Base-by-base conservation (phyloP, 768 basidiomycete genomes). In the Nidularia sp. region DNA sequence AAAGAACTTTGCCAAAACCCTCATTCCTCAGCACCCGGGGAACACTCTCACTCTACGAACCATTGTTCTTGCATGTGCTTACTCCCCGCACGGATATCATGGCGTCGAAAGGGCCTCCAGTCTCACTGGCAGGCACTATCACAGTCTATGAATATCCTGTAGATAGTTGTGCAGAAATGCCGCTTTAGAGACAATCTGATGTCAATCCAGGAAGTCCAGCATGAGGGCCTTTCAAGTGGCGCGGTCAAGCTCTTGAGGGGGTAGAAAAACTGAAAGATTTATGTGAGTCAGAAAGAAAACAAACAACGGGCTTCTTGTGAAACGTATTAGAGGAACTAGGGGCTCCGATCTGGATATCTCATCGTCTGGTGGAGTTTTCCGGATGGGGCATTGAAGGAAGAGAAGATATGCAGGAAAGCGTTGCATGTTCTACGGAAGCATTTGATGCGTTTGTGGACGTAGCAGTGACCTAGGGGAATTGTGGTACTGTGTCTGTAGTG, bases 161-260 rank as follows among this genome's bases (percentile, higher is more conserved):
- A 68, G 34, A 79, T 59, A 8, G 61, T 64, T 63, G 63, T 13
- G 65, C 57, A 29, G 77, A 76, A 33, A 82, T 64, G 5, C 78
- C 78, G 15, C 59, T 68, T 12, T 72, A 68, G 45, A 79, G 59
- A 6, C 79, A 68, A 57, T 78, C 75, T 61, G 79, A 74, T 1
- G 77, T 73, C 4, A 67, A 60, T 22, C 77, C 5, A 81, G 66
- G 15, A 82, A 67, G 58, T 81, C 80, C 31, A 80, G 70, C 13
- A 82, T 73, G 33, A 79, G 62, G 12, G 63, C 62, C 55, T 78
- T 78, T 45, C 25, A 2, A 29, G 25, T 29, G 25, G 77, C 76
- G 13, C 60, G 64, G 31, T 75, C 68, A 45, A 78, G 65, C 15
- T 78, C 70, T 36, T 69, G 67, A 42, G 60, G 60, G 9, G 75